These are phyloP conservation scores for Amanita phalloides DNA, from an alignment of 768 basidiomycete genomes.

Conservation along the genomic window DNA sequence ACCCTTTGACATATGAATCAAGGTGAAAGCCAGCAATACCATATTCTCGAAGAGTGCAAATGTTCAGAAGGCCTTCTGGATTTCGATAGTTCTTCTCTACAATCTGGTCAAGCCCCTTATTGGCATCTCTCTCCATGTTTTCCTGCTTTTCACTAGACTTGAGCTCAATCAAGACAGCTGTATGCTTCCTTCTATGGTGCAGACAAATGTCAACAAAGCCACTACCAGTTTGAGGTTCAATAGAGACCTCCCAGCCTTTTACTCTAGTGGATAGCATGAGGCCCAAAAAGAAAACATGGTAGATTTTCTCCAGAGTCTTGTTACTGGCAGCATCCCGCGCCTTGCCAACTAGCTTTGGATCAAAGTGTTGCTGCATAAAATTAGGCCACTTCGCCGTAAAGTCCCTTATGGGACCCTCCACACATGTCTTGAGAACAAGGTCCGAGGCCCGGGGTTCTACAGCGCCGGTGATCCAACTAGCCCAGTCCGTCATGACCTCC, in stretches of 20 bases:
- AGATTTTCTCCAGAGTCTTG: constrained; percentile 8
- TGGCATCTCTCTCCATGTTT: constrained; percentile 9
- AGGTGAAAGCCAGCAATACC: constrained; percentile 9
- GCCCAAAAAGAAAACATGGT: constrained; percentile 7
- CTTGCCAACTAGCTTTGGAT: constrained; percentile 8
- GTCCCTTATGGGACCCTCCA: constrained; percentile 5
- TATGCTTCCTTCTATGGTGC: too few relatives aligned
- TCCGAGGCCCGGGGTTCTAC: background rate
- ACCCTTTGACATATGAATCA: constrained; percentile 7
- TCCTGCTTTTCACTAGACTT: constrained; percentile 8
- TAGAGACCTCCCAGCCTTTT: constrained; percentile 7
- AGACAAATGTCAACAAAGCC: too few relatives aligned
- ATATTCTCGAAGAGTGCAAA: constrained; percentile 10
- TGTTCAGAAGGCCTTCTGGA: constrained; percentile 5
- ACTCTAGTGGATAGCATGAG: constrained; percentile 3
- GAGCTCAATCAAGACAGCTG: constrained; percentile 7
- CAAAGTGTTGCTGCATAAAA: constrained; percentile 8
- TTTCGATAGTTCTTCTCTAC: constrained; percentile 10
- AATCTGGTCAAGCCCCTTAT: constrained; percentile 8
- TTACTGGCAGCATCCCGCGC: constrained; percentile 6
- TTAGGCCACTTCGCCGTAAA: constrained; percentile 7
- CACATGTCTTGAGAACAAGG: constrained; percentile 7
- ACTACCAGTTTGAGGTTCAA: constrained; percentile 6
- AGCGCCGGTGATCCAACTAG: constrained; percentile 7
- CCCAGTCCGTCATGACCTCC: constrained; percentile 9